These are phyloP conservation scores for Eimeria tenella DNA, from an alignment of 169 alveolate genomes.

Conservation along the genomic window DNA sequence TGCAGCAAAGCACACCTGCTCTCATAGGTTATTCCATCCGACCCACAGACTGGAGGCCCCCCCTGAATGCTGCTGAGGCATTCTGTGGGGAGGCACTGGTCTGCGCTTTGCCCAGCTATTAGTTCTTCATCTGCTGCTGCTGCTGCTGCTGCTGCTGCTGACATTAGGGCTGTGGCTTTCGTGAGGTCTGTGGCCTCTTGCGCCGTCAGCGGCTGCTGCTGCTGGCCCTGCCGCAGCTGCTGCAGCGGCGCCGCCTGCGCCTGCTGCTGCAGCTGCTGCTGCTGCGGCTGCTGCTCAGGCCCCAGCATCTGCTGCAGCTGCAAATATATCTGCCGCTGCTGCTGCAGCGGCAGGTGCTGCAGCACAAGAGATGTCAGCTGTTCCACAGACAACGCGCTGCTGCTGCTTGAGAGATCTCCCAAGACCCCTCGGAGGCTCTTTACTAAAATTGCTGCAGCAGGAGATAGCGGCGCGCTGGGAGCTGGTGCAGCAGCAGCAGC, in stretches of 20 bases:
- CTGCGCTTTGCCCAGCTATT: conserved; percentile 3
- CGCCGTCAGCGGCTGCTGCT: conserved; percentile 12
- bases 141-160: conserved; percentile 67
- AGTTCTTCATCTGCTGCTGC: conserved; percentile 35
- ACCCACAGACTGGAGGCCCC: conserved; percentile 59
- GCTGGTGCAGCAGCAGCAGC: conserved; percentile 43
- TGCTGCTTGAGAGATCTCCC: conserved; percentile 13
- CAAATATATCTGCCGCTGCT: conserved; percentile 63
- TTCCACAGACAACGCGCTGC: conserved; percentile 43
- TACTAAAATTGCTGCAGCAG: conserved; percentile 53
- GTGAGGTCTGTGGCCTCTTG: conserved; percentile 66
- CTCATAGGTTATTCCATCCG: conserved; percentile 28
- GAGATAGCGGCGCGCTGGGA: conserved; percentile 3
- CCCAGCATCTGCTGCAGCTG: conserved; percentile 74
- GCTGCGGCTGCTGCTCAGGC: conserved; percentile 52
- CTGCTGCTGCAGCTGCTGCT: conserved; percentile 67
- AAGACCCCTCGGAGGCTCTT: conserved; percentile 44
- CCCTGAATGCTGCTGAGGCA: conserved; percentile 16
- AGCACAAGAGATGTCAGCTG: conserved; percentile 61
- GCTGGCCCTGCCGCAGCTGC: conserved; percentile 21
- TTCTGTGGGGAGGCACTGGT: conserved; percentile 1
- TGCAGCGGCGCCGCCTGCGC: conserved; percentile 39
- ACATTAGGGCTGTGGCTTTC: conserved; percentile 43
- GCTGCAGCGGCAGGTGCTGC: conserved; percentile 73
- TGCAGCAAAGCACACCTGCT: conserved; percentile 46